Conservation (phyloP, 75 land plant species). For the Chamaecyparis obtusa region DNA sequence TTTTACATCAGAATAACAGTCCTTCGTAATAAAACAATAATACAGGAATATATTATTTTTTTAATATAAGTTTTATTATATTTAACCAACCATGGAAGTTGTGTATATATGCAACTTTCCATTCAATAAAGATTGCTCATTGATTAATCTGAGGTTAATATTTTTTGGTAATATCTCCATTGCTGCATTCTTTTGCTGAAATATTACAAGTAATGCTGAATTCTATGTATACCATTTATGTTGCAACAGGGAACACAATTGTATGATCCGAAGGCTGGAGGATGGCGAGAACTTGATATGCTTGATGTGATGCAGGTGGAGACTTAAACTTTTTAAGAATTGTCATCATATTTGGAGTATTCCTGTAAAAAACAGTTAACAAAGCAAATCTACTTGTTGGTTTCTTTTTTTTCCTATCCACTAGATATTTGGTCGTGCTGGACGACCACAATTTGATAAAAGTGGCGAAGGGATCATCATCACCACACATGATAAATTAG, state of each 20-base stretch:
- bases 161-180: neutral
- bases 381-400: neutral
- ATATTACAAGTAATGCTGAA: constrained; percentile 7
- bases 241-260: constrained; percentile 89
- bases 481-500: constrained; percentile 89
- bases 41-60: too few relatives aligned
- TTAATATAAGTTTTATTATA: too few relatives aligned
- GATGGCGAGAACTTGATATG: constrained; percentile 95
- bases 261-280: constrained; percentile 99
- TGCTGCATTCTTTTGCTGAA: neutral
- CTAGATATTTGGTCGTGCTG: constrained; percentile 99
- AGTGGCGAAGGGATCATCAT: constrained; percentile 99
- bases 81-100: too few relatives aligned
- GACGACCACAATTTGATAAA: constrained; percentile 97
- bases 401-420: neutral
- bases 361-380: neutral
- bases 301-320: constrained; percentile 99
- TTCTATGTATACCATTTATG: neutral
- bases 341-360: neutral
- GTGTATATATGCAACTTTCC: too few relatives aligned
- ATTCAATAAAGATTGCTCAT: neutral
- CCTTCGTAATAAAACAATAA: too few relatives aligned
- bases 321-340: neutral
- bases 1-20: too few relatives aligned
- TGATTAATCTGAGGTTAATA: neutral